Conservation (phyloP, 1,284 basidiomycete genomes). For the Malassezia japonica region DNA sequence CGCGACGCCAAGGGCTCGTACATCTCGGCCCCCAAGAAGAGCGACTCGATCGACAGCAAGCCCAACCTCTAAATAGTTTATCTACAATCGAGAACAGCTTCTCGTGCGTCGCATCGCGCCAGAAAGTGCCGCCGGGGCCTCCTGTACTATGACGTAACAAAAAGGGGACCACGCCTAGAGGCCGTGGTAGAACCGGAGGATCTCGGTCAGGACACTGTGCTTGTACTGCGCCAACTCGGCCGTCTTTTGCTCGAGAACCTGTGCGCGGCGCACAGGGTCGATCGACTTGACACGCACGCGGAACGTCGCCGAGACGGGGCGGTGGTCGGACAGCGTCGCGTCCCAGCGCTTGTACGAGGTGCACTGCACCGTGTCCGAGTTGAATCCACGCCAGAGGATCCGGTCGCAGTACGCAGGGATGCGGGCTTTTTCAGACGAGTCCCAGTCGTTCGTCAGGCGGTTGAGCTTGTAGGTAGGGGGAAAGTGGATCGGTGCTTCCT, state of each 20-base stretch:
- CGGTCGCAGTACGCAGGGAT: slow-evolving; percentile 94
- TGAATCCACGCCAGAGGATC: slow-evolving; percentile 64
- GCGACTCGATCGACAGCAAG: slow-evolving; percentile 13
- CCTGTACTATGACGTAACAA: too few species aligned
- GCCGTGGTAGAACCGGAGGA: not conserved
- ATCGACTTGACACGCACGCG: slow-evolving; percentile 21
- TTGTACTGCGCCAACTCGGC: not conserved
- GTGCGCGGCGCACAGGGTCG: slow-evolving; percentile 5
- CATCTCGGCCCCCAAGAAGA: slow-evolving; percentile 43
- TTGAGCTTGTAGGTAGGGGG: slow-evolving; percentile 92
- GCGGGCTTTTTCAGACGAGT: slow-evolving; percentile 75
- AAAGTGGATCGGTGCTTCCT: slow-evolving; percentile 58
- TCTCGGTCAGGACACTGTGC: not conserved
- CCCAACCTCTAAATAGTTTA: slow-evolving; percentile 7
- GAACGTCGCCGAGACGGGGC: slow-evolving; percentile 40
- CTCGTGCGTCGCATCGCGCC: too few species aligned
- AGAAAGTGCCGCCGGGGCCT: too few species aligned
- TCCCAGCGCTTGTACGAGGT: slow-evolving; percentile 44
- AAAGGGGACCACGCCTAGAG: not conserved
- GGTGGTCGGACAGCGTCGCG: slow-evolving; percentile 45
- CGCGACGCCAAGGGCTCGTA: slow-evolving; percentile 32
- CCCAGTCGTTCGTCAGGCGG: slow-evolving; percentile 62
- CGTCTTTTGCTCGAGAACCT: not conserved
- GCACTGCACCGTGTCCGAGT: slow-evolving; percentile 54
- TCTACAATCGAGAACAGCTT: too few species aligned